Evolutionary conservation across 257 asterid species (phyloP).

Genomic region (Solanum peruvianum): DNA sequence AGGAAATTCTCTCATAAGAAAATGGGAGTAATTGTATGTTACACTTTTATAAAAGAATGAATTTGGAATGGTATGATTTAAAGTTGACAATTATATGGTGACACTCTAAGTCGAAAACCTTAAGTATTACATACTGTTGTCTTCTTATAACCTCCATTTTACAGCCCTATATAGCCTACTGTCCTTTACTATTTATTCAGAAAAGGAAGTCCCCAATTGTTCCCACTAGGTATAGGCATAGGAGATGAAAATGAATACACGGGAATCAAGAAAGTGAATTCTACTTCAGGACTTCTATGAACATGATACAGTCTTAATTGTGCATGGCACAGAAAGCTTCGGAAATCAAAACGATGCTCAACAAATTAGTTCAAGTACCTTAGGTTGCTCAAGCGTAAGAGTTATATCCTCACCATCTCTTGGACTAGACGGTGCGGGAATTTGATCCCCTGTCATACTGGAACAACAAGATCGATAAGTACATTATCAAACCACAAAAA

Average conservation of each 20-base stretch:
- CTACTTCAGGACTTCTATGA: not conserved
- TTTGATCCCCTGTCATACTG: slow-evolving; percentile 95
- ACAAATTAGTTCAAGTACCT: slow-evolving; percentile 31
- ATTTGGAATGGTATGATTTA: not conserved
- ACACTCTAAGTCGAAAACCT: not conserved
- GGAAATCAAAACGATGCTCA: slow-evolving; percentile 5
- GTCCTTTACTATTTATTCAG: not conserved
- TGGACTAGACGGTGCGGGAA: slow-evolving; percentile 80
- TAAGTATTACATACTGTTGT: not conserved
- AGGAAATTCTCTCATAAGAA: not conserved
- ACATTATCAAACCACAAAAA: slow-evolving; percentile 76
- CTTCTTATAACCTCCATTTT: not conserved
- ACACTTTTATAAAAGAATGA: not conserved
- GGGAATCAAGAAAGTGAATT: not conserved
- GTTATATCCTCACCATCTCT: slow-evolving; percentile 79
- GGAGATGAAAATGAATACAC: not conserved
- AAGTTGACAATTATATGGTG: not conserved
- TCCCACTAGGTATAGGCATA: not conserved
- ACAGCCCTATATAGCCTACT: not conserved
- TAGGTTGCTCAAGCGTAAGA: slow-evolving; percentile 45
- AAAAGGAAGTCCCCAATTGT: not conserved
- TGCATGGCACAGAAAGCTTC: not conserved
- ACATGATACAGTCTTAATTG: not conserved
- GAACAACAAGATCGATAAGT: slow-evolving; percentile 15
- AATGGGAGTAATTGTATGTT: not conserved